phyloP scores from a whole-genome alignment of 2,329 filamentous ascomycete genomes.

The Paradendryphiella salina region DNA sequence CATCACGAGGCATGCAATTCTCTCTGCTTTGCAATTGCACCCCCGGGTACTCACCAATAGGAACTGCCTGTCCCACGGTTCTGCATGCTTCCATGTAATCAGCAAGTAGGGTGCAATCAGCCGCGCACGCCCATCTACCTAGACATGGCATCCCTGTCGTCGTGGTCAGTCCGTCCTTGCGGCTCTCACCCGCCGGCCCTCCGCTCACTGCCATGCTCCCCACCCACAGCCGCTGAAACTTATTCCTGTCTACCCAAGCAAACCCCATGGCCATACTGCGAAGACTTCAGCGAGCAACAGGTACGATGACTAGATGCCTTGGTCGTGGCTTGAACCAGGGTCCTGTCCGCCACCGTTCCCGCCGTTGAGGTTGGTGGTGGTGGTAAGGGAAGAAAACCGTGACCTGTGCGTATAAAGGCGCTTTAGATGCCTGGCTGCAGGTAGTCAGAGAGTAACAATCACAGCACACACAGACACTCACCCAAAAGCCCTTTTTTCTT shows the following conservation, averaged over 20 bases:
- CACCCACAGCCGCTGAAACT: conserved; percentile 29
- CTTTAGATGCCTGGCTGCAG: conserved; percentile 30
- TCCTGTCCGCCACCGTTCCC: conserved; percentile 15
- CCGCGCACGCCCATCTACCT: conserved; percentile 6
- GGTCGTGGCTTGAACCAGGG: conserved; percentile 20
- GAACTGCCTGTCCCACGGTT: neutral
- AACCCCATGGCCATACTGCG: conserved; percentile 11
- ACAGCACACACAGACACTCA: conserved; percentile 19
- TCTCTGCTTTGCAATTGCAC: conserved; percentile 9
- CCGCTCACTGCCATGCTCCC: conserved; percentile 25
- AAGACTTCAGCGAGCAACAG: conserved; percentile 26
- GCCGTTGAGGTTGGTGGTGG: conserved; percentile 20
- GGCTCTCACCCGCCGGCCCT: conserved; percentile 21
- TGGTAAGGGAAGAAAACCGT: conserved; percentile 4
- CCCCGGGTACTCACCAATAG: conserved; percentile 2
- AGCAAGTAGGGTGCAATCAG: conserved; percentile 10
- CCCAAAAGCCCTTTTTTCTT: conserved; percentile 11
- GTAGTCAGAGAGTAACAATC: conserved; percentile 1
- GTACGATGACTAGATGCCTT: conserved; percentile 37
- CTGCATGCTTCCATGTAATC: conserved; percentile 12
- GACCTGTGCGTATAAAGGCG: conserved; percentile 37
- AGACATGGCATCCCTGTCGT: neutral
- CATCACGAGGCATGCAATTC: neutral
- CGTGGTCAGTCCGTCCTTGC: conserved; percentile 16
- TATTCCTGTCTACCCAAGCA: conserved; percentile 32